Percentiles rank a stretch among this genome's conserved stretches.
Evolutionary conservation across 2,329 filamentous ascomycete species (phyloP).

Genomic region (Aspergillus terreus): DNA sequence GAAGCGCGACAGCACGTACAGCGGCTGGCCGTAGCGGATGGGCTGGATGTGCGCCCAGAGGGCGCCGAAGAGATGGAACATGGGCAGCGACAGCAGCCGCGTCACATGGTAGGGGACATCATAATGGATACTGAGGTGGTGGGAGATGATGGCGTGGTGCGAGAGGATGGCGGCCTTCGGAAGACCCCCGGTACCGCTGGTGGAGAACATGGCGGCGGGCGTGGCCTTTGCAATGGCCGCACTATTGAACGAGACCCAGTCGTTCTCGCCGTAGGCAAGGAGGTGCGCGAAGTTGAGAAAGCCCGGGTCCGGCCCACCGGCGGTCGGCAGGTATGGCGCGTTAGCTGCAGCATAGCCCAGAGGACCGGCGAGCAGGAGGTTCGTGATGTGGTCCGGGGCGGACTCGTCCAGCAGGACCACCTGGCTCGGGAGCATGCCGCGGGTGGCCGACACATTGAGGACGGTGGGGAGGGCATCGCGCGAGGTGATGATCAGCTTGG

Average conservation of each 20-base stretch:
- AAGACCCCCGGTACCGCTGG: constrained; percentile 58
- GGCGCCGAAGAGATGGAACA: constrained; percentile 52
- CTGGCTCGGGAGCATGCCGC: constrained; percentile 28
- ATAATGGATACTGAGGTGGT: constrained; percentile 41
- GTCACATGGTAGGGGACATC: constrained; percentile 39
- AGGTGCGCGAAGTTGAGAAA: constrained; percentile 35
- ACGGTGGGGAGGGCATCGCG: constrained; percentile 36
- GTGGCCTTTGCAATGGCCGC: constrained; percentile 44
- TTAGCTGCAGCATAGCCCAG: constrained; percentile 19
- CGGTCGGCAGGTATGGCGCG: constrained; percentile 12
- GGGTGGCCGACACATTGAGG: constrained; percentile 28
- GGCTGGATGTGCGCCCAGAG: constrained; percentile 46
- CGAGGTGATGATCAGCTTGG: constrained; percentile 46
- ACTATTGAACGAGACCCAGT: constrained; percentile 47
- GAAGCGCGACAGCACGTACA: constrained; percentile 49
- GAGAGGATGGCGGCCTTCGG: constrained; percentile 59
- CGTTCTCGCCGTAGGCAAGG: constrained; percentile 42
- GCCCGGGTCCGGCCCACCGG: constrained; percentile 7
- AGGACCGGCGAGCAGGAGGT: constrained; percentile 25
- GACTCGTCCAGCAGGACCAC: constrained; percentile 37
- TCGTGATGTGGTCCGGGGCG: constrained; percentile 26
- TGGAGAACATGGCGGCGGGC: constrained; percentile 50
- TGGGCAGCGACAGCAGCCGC: constrained; percentile 48
- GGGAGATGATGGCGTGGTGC: constrained; percentile 56
- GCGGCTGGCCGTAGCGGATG: constrained; percentile 43